Conservation (phyloP, 2,329 filamentous ascomycete species). For the Fusarium floridanum region DNA sequence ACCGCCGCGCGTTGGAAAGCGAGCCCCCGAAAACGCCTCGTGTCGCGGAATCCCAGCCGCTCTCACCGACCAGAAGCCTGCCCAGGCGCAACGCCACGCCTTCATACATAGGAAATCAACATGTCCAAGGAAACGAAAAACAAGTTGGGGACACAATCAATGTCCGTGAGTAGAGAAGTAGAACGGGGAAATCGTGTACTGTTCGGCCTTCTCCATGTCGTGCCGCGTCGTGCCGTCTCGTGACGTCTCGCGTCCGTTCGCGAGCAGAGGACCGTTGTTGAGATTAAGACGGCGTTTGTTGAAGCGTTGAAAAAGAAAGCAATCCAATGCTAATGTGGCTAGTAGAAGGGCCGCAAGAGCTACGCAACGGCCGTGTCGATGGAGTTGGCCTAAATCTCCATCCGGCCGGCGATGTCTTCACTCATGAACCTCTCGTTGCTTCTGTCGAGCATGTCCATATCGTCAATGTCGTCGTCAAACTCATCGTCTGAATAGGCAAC, state of each 20-base stretch:
- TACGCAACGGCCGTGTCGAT: constrained; percentile 1
- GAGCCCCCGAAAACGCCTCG: constrained; percentile 41
- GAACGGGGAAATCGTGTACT: constrained; percentile 22
- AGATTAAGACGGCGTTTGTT: constrained; percentile 34
- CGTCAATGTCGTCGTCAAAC: constrained; percentile 62
- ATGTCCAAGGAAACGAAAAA: constrained; percentile 20
- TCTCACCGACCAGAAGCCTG: constrained; percentile 55
- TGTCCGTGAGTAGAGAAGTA: constrained; percentile 25
- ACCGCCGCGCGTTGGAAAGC: constrained; percentile 19
- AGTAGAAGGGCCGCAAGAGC: constrained; percentile 5
- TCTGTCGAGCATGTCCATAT: constrained; percentile 56
- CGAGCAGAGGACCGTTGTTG: constrained; percentile 12
- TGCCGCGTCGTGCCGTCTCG: too few relatives aligned
- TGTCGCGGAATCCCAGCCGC: constrained; percentile 50
- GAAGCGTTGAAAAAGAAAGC: constrained; percentile 27
- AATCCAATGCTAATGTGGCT: constrained; percentile 6
- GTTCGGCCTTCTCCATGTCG: constrained; percentile 3
- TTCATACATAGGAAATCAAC: constrained; percentile 33
- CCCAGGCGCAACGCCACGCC: constrained; percentile 48
- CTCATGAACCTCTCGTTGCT: constrained; percentile 68
- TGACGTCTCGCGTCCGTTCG: not conserved
- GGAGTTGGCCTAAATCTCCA: constrained; percentile 67
- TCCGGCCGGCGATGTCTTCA: constrained; percentile 72
- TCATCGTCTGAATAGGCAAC: constrained; percentile 67
- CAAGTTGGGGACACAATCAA: constrained; percentile 10